Conservation (phyloP, 371 early-diverging fungal species). For the Rhizopus delemar region DNA sequence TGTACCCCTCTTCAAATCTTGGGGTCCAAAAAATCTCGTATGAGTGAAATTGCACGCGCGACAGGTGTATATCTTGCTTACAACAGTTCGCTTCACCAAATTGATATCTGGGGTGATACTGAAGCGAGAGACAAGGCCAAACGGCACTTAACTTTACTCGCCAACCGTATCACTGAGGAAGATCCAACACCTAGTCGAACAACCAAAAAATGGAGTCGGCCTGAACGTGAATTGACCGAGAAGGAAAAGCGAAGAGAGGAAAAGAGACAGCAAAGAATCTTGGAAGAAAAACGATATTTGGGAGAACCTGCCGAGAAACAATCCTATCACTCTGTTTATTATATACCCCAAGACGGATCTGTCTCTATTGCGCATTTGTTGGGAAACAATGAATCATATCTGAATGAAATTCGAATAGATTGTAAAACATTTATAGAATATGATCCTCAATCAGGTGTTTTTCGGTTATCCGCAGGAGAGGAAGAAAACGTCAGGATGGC, state of each 20-base stretch:
- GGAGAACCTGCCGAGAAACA: conserved; percentile 28
- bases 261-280: conserved; percentile 17
- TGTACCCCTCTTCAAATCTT: conserved; percentile 24
- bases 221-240: conserved; percentile 44
- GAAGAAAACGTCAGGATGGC: conserved; percentile 28
- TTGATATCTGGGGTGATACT: conserved; percentile 49
- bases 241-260: conserved; percentile 35
- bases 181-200: conserved; percentile 18
- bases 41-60: conserved; percentile 28
- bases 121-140: conserved; percentile 30
- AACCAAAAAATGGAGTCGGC: conserved; percentile 46
- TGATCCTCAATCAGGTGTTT: conserved; percentile 12
- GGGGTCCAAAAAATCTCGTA: conserved; percentile 19
- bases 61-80: conserved; percentile 34
- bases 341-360: conserved; percentile 22
- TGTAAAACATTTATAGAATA: conserved; percentile 42
- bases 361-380: conserved; percentile 25
- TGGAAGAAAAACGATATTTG: conserved; percentile 36
- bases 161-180: conserved; percentile 2
- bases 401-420: conserved; percentile 42
- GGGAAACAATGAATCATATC: conserved; percentile 36
- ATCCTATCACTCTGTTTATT: conserved; percentile 27
- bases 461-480: conserved; percentile 23
- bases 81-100: conserved; percentile 39
- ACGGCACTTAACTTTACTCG: conserved; percentile 24